These are phyloP conservation scores for Phytophthora pseudosyringae DNA, from an alignment of 352 stramenopile species.

Conservation along the genomic window DNA sequence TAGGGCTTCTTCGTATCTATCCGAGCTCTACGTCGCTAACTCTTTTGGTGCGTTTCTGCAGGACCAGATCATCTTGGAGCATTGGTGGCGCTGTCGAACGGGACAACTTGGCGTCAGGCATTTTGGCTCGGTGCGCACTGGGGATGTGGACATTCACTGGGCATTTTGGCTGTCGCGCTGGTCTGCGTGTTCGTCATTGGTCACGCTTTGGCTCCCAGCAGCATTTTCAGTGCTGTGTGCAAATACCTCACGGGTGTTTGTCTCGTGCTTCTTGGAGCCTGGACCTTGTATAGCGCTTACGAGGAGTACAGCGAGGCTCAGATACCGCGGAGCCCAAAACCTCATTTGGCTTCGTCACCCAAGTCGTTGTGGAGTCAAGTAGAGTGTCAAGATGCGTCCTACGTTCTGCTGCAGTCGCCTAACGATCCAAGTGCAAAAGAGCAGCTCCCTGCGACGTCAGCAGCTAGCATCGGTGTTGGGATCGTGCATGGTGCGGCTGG, in stretches of 20 bases:
- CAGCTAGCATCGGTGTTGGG: slow-evolving; percentile 61
- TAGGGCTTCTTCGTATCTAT: neutral
- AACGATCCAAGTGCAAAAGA: slow-evolving; percentile 16
- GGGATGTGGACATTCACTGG: slow-evolving; percentile 88
- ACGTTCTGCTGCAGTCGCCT: slow-evolving; percentile 51
- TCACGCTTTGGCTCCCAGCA: slow-evolving; percentile 35
- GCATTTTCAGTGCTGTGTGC: slow-evolving; percentile 43
- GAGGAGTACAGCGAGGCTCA: slow-evolving; percentile 34
- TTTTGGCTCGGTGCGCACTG: slow-evolving; percentile 88
- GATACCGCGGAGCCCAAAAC: slow-evolving; percentile 15
- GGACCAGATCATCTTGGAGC: slow-evolving; percentile 90
- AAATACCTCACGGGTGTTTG: slow-evolving; percentile 73
- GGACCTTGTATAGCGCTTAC: slow-evolving; percentile 52
- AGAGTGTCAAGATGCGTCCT: slow-evolving; percentile 63
- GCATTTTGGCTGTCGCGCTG: slow-evolving; percentile 74
- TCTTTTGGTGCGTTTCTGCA: slow-evolving; percentile 15
- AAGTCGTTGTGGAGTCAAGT: slow-evolving; percentile 53
- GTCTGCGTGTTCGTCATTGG: slow-evolving; percentile 57
- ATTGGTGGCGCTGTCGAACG: slow-evolving; percentile 84
- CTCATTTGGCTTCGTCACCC: slow-evolving; percentile 26
- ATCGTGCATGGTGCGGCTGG: slow-evolving; percentile 90
- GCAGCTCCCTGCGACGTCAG: slow-evolving; percentile 15
- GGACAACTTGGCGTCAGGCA: slow-evolving; percentile 58
- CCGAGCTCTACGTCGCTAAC: neutral
- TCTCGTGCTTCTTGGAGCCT: slow-evolving; percentile 66